phyloP scores from a whole-genome alignment of 148 eudicot genomes.

The Heliamphora exappendiculata region DNA sequence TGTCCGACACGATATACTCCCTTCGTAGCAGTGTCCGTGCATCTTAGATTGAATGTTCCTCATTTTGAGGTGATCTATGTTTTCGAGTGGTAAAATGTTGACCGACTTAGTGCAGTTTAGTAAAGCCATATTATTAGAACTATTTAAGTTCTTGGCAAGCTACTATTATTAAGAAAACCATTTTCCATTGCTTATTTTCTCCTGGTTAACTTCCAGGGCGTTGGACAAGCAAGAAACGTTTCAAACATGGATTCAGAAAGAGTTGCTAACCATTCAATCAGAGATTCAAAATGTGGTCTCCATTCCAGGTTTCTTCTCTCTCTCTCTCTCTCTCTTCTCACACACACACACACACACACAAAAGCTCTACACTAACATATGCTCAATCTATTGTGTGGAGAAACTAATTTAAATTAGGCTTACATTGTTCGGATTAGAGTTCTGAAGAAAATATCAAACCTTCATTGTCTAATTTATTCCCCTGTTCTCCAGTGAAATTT shows the following conservation, averaged over 20 bases:
- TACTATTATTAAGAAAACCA: neutral
- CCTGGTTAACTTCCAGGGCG: conserved; percentile 32
- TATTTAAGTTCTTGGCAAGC: neutral
- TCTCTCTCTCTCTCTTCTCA: conserved; percentile 8
- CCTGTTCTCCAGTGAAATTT: conserved; percentile 55
- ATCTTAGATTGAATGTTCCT: no score
- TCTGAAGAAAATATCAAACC: neutral
- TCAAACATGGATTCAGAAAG: conserved; percentile 49
- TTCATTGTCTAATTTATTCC: conserved; percentile 15
- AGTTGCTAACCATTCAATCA: conserved; percentile 78
- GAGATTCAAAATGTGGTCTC: conserved; percentile 56
- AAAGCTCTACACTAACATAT: no score
- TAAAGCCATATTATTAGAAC: no score
- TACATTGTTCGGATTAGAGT: neutral
- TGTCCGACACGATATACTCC: no score
- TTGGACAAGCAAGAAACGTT: conserved; percentile 47
- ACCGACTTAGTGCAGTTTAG: no score
- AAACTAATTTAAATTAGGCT: neutral
- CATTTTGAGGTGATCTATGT: no score
- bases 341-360: neutral
- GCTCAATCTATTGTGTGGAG: neutral
- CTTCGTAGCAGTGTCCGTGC: no score
- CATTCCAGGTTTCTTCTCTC: conserved; percentile 51
- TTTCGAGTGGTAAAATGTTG: no score
- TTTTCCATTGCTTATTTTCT: neutral